Conservation (phyloP, 345 rosid genomes). For the Xanthoceras sorbifolium region DNA sequence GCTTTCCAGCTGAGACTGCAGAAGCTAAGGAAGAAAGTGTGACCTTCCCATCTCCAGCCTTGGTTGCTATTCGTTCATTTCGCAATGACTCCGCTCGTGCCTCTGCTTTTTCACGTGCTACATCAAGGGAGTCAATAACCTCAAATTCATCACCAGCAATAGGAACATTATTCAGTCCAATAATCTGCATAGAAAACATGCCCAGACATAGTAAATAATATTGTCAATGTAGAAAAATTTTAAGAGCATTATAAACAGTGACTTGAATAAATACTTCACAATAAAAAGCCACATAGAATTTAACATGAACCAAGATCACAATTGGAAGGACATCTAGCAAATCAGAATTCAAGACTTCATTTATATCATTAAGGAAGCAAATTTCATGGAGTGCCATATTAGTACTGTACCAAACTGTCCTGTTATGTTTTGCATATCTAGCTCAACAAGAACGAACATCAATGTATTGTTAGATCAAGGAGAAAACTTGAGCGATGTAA, state of each 20-base stretch:
- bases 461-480: neutral
- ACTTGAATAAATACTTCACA: neutral
- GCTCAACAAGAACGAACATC: neutral
- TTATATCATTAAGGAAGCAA: neutral
- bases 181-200: slow-evolving; percentile 55
- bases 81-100: slow-evolving; percentile 65
- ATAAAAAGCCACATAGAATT: neutral
- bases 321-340: neutral
- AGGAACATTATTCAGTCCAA: slow-evolving; percentile 83
- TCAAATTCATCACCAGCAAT: slow-evolving; percentile 95
- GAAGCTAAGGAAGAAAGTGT: slow-evolving; percentile 97
- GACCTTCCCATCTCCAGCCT: slow-evolving; percentile 95
- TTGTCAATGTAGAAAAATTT: neutral
- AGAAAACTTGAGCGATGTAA: neutral
- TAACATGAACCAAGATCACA: neutral
- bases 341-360: neutral
- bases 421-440: neutral
- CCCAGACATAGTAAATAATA: neutral
- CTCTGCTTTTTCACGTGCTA: slow-evolving; percentile 90
- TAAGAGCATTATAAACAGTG: neutral
- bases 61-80: slow-evolving; percentile 77
- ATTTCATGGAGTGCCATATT: neutral
- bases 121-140: slow-evolving; percentile 76
- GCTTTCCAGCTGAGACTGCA: slow-evolving; percentile 78
- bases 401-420: neutral